Conservation (phyloP, 2,329 filamentous ascomycete genomes). For the Ophiocordyceps camponoti-saundersi region DNA sequence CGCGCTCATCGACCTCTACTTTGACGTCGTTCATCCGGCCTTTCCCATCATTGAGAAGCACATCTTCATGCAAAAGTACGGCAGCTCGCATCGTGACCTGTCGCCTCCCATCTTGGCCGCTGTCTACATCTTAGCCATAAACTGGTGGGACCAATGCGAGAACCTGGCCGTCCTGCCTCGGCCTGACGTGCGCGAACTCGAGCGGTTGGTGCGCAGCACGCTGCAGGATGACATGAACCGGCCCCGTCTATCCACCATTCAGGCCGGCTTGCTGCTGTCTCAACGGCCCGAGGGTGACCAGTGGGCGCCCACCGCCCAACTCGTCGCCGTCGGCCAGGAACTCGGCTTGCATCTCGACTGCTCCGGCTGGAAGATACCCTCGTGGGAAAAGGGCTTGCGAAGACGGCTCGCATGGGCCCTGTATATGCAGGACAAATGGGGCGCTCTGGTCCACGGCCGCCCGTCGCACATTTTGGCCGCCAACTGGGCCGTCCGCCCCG, state of each 20-base stretch:
- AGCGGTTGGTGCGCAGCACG: constrained; percentile 55
- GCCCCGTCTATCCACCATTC: constrained; percentile 67
- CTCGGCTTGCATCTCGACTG: constrained; percentile 82
- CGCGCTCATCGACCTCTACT: constrained; percentile 64
- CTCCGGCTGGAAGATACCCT: constrained; percentile 69
- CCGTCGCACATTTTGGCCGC: constrained; percentile 55
- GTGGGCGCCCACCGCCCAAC: constrained; percentile 71
- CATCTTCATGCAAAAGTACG: constrained; percentile 65
- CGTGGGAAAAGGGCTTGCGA: constrained; percentile 71
- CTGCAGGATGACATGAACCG: constrained; percentile 63
- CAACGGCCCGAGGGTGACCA: constrained; percentile 64
- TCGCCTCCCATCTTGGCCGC: constrained; percentile 62
- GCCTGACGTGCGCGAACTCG: constrained; percentile 58
- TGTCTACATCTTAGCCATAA: constrained; percentile 71
- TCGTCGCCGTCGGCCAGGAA: constrained; percentile 76
- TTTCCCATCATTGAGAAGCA: constrained; percentile 73
- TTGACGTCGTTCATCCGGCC: constrained; percentile 61
- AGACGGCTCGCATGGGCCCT: constrained; percentile 81
- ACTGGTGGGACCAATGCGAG: constrained; percentile 69
- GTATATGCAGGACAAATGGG: constrained; percentile 92
- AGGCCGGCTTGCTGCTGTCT: constrained; percentile 58
- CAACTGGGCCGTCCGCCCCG: constrained; percentile 60
- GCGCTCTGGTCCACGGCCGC: constrained; percentile 66
- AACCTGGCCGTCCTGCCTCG: constrained; percentile 45
- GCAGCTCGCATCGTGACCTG: constrained; percentile 54